A percentile compares a stretch with the other conserved stretches of the same genome.
These are phyloP conservation scores for Alternaria ventricosa DNA, from an alignment of 2,329 filamentous ascomycete species.

Conservation along the genomic window DNA sequence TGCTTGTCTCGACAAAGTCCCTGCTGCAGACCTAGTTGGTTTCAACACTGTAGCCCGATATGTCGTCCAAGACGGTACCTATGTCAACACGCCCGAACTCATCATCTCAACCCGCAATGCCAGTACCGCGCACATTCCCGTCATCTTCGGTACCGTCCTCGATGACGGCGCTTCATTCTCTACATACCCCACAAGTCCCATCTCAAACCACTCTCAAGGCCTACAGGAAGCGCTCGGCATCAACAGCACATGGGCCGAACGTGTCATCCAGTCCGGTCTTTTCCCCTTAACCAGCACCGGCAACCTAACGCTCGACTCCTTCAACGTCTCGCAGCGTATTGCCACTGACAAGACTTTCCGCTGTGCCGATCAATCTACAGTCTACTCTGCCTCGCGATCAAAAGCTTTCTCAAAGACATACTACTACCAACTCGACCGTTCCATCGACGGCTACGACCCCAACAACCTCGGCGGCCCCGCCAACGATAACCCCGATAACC, in stretches of 20 bases:
- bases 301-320: slow-evolving; percentile 62
- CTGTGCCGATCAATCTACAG: slow-evolving; percentile 66
- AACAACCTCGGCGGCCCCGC: slow-evolving; percentile 59
- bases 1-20: slow-evolving; percentile 59
- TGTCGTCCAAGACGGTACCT: slow-evolving; percentile 65
- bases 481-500: slow-evolving; percentile 58
- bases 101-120: slow-evolving; percentile 52
- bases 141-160: slow-evolving; percentile 63
- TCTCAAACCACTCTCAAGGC: slow-evolving; percentile 52
- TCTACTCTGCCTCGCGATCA: slow-evolving; percentile 56
- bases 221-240: slow-evolving; percentile 57
- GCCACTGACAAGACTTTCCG: slow-evolving; percentile 66
- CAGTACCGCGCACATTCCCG: slow-evolving; percentile 57
- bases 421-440: slow-evolving; percentile 67
- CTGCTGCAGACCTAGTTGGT: slow-evolving; percentile 51
- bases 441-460: slow-evolving; percentile 61
- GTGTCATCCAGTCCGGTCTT: slow-evolving; percentile 50
- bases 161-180: slow-evolving; percentile 65
- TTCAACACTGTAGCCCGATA: slow-evolving; percentile 57
- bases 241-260: slow-evolving; percentile 47
- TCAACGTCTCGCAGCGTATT: slow-evolving; percentile 62
- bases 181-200: slow-evolving; percentile 54
- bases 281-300: slow-evolving; percentile 59
- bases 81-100: slow-evolving; percentile 60
- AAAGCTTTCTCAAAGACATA: slow-evolving; percentile 59